phyloP scores from a whole-genome alignment of 2,329 filamentous ascomycete species.

The Colletotrichum tropicale region DNA sequence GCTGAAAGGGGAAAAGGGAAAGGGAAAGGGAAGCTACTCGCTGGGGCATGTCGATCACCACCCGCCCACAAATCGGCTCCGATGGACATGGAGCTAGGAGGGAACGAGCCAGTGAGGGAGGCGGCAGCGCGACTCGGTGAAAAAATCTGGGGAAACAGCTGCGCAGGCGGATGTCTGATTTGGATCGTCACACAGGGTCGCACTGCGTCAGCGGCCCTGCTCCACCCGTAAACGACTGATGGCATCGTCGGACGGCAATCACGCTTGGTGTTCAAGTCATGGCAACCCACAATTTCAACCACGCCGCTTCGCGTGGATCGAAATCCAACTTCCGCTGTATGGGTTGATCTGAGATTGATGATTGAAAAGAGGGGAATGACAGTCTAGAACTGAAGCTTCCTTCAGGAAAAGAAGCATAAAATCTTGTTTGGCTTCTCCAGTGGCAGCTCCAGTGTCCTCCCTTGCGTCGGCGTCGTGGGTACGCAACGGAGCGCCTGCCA shows the following conservation, averaged over 20 bases:
- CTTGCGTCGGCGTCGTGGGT: neutral
- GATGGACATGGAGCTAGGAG: neutral
- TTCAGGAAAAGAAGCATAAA: neutral
- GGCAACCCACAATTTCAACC: neutral
- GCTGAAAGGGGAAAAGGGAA: neutral
- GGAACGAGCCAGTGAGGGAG: neutral
- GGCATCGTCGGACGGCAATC: neutral
- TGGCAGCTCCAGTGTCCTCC: neutral
- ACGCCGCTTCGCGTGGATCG: neutral
- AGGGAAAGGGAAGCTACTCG: neutral
- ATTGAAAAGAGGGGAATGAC: neutral
- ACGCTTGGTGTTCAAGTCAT: neutral
- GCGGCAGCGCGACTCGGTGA: neutral
- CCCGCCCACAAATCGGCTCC: neutral
- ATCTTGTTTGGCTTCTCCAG: neutral
- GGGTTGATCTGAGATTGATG: neutral
- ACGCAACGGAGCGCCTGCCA: neutral
- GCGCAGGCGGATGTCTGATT: neutral
- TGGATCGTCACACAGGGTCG: neutral
- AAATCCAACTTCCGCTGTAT: neutral
- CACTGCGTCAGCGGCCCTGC: neutral
- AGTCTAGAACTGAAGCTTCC: neutral
- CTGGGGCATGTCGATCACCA: neutral
- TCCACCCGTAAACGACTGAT: neutral
- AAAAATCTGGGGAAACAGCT: slow-evolving; percentile 6